phyloP scores from a whole-genome alignment of 495 filamentous ascomycete species.

The Bathelium albidoporum region DNA sequence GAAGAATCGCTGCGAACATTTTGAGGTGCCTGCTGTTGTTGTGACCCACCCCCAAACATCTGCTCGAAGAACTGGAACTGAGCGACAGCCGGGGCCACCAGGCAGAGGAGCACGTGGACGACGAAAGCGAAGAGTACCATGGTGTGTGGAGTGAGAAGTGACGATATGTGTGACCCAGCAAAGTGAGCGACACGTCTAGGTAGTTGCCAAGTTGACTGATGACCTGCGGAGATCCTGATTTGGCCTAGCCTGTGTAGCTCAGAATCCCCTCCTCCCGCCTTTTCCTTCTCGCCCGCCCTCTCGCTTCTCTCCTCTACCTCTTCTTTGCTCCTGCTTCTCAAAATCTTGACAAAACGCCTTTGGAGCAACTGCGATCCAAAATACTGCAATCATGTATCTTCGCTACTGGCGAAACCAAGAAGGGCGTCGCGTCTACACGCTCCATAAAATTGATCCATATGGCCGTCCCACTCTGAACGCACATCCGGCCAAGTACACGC shows the following conservation, averaged over 20 bases:
- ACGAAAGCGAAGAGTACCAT: slow-evolving; percentile 16
- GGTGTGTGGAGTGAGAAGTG: neutral
- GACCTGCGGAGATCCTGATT: no score
- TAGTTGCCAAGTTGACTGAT: neutral
- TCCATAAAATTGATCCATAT: slow-evolving; percentile 60
- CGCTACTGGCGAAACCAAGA: slow-evolving; percentile 72
- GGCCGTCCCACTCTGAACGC: slow-evolving; percentile 86
- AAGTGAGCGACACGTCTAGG: neutral
- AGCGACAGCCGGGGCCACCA: slow-evolving; percentile 41
- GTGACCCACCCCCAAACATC: slow-evolving; percentile 56
- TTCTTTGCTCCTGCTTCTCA: no score
- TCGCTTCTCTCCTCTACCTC: no score
- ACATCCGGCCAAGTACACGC: slow-evolving; percentile 92
- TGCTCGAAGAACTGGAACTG: slow-evolving; percentile 76
- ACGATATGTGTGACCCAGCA: neutral
- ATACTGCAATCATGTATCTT: no score
- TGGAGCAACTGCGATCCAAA: no score
- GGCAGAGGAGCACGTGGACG: slow-evolving; percentile 35
- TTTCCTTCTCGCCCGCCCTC: no score
- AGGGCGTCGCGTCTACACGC: slow-evolving; percentile 82
- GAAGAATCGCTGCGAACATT: slow-evolving; percentile 69
- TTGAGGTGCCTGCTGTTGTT: slow-evolving; percentile 55
- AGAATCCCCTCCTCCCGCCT: no score
- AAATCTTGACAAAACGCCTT: no score
- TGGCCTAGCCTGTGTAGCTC: no score